Percentiles rank a stretch among this genome's conserved stretches.
Conservation (phyloP, 441 rosid species). For the Pelargonium myrrhifolium region DNA sequence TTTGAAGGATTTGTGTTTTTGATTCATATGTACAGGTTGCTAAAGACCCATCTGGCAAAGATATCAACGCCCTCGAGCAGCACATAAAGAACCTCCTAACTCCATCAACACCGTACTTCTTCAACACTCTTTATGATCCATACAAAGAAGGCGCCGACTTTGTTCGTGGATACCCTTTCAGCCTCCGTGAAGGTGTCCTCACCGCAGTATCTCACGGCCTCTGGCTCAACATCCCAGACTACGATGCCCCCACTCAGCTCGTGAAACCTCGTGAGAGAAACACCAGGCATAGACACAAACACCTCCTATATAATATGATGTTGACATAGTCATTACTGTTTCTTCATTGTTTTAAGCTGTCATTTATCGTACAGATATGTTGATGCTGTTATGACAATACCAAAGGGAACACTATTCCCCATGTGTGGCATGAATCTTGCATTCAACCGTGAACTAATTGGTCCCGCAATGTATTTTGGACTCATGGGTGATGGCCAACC, state of each 20-base stretch:
- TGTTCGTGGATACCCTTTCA: conserved; percentile 93
- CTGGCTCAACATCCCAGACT: conserved; percentile 95
- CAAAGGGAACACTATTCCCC: conserved; percentile 90
- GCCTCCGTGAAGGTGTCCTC: conserved; percentile 79
- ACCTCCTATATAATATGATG: background rate
- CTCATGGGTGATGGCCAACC: conserved; percentile 99
- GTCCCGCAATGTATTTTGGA: conserved; percentile 97
- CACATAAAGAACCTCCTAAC: conserved; percentile 75
- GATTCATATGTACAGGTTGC: conserved; percentile 36
- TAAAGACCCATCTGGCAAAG: conserved; percentile 73
- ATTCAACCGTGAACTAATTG: conserved; percentile 76
- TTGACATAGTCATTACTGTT: too few species aligned
- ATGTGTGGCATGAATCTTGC: conserved; percentile 97
- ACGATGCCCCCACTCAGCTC: conserved; percentile 92
- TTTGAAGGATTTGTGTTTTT: background rate
- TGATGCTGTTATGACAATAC: conserved; percentile 85
- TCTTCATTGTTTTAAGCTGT: background rate
- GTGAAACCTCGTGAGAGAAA: conserved; percentile 89
- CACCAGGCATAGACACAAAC: conserved; percentile 39
- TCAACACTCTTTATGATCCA: conserved; percentile 92
- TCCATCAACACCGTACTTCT: conserved; percentile 83
- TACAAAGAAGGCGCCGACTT: conserved; percentile 83
- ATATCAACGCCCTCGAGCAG: conserved; percentile 79
- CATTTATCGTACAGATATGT: conserved; percentile 43
- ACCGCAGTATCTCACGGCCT: conserved; percentile 97